These are phyloP conservation scores for Lasiosphaeria ovina DNA, from an alignment of 495 filamentous ascomycete species.

Conservation along the genomic window DNA sequence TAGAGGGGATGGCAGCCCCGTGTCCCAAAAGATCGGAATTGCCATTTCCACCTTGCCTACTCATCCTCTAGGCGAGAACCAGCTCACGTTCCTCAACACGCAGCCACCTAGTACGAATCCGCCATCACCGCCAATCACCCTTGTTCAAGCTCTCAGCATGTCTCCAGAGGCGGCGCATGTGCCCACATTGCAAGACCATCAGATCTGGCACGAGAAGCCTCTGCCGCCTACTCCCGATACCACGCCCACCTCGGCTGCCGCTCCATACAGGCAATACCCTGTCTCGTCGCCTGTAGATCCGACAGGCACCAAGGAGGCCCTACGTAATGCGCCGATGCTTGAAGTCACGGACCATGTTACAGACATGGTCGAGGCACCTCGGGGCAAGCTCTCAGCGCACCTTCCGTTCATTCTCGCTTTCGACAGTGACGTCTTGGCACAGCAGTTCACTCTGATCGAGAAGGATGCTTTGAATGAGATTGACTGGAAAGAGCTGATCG, in stretches of 20 bases:
- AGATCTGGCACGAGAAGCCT: slow-evolving; percentile 45
- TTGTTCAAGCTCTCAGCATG: slow-evolving; percentile 58
- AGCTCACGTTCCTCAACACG: slow-evolving; percentile 10
- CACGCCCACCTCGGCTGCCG: slow-evolving; percentile 43
- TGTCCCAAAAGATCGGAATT: slow-evolving; percentile 37
- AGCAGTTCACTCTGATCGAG: slow-evolving; percentile 94
- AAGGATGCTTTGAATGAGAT: slow-evolving; percentile 95
- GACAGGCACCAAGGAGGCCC: slow-evolving; percentile 38
- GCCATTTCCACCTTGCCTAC: slow-evolving; percentile 52
- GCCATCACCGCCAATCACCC: slow-evolving; percentile 76
- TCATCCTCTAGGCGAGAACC: slow-evolving; percentile 57
- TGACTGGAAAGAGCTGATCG: slow-evolving; percentile 96
- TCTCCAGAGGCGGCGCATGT: slow-evolving; percentile 35
- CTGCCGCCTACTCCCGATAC: slow-evolving; percentile 54
- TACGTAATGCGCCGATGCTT: slow-evolving; percentile 35
- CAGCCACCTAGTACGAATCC: slow-evolving; percentile 46
- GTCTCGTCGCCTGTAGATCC: slow-evolving; percentile 35
- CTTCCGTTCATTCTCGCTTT: slow-evolving; percentile 91
- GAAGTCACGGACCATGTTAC: slow-evolving; percentile 28
- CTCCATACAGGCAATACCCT: slow-evolving; percentile 24
- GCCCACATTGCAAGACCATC: slow-evolving; percentile 38
- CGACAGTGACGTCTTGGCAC: slow-evolving; percentile 82
- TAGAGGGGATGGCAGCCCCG: slow-evolving; percentile 33
- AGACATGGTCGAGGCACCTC: slow-evolving; percentile 5
- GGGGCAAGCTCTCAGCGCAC: slow-evolving; percentile 52